phyloP scores from a whole-genome alignment of 2,329 filamentous ascomycete species.

The Polytolypa hystricis region DNA sequence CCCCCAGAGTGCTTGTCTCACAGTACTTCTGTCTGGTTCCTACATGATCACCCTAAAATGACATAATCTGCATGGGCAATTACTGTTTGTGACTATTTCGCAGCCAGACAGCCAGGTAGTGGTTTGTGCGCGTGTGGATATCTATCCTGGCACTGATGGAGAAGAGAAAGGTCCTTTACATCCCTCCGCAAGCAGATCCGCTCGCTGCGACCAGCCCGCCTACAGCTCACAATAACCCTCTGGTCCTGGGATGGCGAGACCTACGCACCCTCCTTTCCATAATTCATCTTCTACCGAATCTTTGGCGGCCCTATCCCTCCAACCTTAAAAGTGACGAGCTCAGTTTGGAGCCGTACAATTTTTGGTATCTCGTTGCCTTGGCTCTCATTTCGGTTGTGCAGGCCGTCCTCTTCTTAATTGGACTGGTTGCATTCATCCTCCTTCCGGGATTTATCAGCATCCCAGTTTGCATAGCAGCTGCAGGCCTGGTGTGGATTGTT shows the following conservation, averaged over 20 bases:
- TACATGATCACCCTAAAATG: no score
- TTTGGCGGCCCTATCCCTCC: conserved; percentile 7
- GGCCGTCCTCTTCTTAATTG: conserved; percentile 3
- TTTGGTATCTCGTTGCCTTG: conserved; percentile 7
- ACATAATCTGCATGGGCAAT: no score
- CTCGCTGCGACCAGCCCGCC: conserved; percentile 8
- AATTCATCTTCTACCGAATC: conserved; percentile 9
- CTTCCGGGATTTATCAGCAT: conserved; percentile 10
- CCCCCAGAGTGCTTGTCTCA: no score
- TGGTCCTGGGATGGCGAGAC: conserved; percentile 8
- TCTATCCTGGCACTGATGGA: no score
- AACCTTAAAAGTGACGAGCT: conserved; percentile 8
- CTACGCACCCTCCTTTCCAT: conserved; percentile 7
- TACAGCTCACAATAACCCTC: conserved; percentile 9
- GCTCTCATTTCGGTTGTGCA: conserved; percentile 6
- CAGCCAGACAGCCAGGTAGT: no score
- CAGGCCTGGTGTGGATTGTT: conserved; percentile 6
- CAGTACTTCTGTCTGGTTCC: no score
- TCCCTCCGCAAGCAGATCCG: conserved; percentile 11
- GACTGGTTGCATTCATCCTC: neutral
- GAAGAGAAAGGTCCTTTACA: conserved; percentile 8
- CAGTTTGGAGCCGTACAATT: conserved; percentile 5
- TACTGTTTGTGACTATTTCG: no score
- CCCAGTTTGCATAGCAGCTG: conserved; percentile 1
- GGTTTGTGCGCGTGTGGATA: no score